A percentile compares a stretch with the other conserved stretches of the same genome.
Conservation (phyloP, 495 filamentous ascomycete genomes). For the Aspergillus taichungensis region DNA sequence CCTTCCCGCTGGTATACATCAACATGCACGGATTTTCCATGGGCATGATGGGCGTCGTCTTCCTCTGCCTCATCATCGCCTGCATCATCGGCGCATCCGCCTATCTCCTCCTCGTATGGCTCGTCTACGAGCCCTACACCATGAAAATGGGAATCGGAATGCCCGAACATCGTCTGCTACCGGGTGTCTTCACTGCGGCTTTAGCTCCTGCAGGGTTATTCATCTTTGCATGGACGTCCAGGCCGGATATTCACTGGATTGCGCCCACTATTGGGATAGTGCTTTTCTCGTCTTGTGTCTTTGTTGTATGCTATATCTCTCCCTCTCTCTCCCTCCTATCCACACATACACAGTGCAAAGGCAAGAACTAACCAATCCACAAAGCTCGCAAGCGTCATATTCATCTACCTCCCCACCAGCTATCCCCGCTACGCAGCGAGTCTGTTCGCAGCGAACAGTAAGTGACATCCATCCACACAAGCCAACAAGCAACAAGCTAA, state of each 20-base stretch:
- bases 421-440: constrained; percentile 39
- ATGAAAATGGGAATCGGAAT: constrained; percentile 31
- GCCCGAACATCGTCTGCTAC: constrained; percentile 28
- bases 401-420: constrained; percentile 38
- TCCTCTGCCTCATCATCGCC: constrained; percentile 41
- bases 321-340: too few relatives aligned
- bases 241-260: constrained; percentile 44
- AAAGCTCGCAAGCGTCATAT: constrained; percentile 20
- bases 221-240: constrained; percentile 51
- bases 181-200: constrained; percentile 37
- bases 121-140: too few relatives aligned
- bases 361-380: too few relatives aligned
- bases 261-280: constrained; percentile 48
- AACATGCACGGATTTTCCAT: constrained; percentile 41
- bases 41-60: constrained; percentile 39
- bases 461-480: constrained; percentile 40
- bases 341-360: too few relatives aligned
- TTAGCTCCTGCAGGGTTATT: constrained; percentile 43
- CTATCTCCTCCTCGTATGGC: constrained; percentile 26
- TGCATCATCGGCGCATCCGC: constrained; percentile 28
- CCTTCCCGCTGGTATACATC: constrained; percentile 45
- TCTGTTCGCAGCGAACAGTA: constrained; percentile 44
- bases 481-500: background rate
- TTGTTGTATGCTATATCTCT: too few relatives aligned
- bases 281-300: constrained; percentile 25